These are phyloP conservation scores for Nannizziopsis barbatae DNA, from an alignment of 2,329 filamentous ascomycete species.

Conservation along the genomic window DNA sequence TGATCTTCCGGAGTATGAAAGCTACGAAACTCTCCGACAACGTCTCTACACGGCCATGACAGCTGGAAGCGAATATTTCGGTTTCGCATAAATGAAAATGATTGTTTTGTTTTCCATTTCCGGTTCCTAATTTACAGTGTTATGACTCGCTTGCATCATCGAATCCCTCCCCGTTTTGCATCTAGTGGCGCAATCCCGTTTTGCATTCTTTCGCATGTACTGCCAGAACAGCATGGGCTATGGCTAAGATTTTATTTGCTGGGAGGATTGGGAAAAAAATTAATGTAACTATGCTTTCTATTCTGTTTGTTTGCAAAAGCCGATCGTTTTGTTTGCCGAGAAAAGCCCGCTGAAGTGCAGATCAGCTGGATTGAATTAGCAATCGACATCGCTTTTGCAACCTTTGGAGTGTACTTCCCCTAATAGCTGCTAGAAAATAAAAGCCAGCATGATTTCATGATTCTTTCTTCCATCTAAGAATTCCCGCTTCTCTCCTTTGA, in stretches of 20 bases:
- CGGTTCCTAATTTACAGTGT: conserved; percentile 9
- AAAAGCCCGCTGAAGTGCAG: conserved; percentile 32
- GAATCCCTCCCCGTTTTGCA: conserved; percentile 12
- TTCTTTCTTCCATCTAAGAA: background rate
- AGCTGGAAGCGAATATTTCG: conserved; percentile 93
- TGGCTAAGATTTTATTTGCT: conserved; percentile 6
- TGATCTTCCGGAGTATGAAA: conserved; percentile 95
- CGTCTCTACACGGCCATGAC: conserved; percentile 93
- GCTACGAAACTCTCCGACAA: conserved; percentile 77
- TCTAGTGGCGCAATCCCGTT: conserved; percentile 14
- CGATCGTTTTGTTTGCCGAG: conserved; percentile 3
- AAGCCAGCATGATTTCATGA: background rate
- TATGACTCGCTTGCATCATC: conserved; percentile 14
- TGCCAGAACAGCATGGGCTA: conserved; percentile 12
- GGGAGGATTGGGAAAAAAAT: conserved; percentile 8
- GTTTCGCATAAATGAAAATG: conserved; percentile 60
- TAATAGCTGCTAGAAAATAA: conserved; percentile 4
- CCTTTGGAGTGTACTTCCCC: background rate
- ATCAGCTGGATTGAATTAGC: conserved; percentile 22
- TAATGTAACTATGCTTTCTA: conserved; percentile 2
- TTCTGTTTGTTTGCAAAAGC: conserved; percentile 2
- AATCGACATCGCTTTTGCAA: conserved; percentile 1
- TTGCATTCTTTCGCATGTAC: conserved; percentile 10
- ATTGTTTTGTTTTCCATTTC: conserved; percentile 1
- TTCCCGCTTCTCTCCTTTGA: background rate